A percentile compares a stretch with the other conserved stretches of the same genome.
Evolutionary conservation across 2,329 filamentous ascomycete species (phyloP).

Genomic region (Penicillium digitatum): DNA sequence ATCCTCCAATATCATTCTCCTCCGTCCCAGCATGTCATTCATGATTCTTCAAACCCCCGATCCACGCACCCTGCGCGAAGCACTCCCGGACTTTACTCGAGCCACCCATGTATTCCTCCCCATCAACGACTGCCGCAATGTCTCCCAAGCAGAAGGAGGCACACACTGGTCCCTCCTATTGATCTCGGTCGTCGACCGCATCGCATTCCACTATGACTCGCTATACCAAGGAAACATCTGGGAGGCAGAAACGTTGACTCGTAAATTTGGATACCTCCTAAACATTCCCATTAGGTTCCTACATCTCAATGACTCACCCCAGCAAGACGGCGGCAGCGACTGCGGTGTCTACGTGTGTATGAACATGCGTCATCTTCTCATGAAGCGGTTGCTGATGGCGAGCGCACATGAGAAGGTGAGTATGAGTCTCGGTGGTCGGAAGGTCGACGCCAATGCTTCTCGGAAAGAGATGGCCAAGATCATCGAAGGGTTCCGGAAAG

Average conservation of each 20-base stretch:
- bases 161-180: conserved; percentile 93
- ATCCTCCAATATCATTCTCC: conserved; percentile 79
- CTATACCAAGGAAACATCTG: conserved; percentile 69
- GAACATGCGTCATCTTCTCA: conserved; percentile 86
- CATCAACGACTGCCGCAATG: conserved; percentile 81
- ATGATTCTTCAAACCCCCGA: conserved; percentile 73
- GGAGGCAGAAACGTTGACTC: conserved; percentile 66
- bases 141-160: conserved; percentile 76
- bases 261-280: conserved; percentile 67
- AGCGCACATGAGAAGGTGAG: conserved; percentile 81
- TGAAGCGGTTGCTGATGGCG: conserved; percentile 75
- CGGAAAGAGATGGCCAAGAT: conserved; percentile 88
- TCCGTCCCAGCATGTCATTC: conserved; percentile 89
- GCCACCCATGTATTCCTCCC: conserved; percentile 94
- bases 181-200: conserved; percentile 79
- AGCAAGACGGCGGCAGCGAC: conserved; percentile 88
- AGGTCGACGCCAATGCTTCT: conserved; percentile 73
- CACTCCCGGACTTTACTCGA: conserved; percentile 72
- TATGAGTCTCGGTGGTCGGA: conserved; percentile 86
- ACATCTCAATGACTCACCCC: conserved; percentile 77
- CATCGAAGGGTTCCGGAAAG: conserved; percentile 80
- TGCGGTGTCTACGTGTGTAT: conserved; percentile 96
- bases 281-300: conserved; percentile 65
- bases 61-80: conserved; percentile 56
- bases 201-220: conserved; percentile 96